Evolutionary conservation across 1,284 basidiomycete genomes (phyloP), one percentile per base, ranked within the genome.

Genomic region (Trametes pubescens): DNA sequence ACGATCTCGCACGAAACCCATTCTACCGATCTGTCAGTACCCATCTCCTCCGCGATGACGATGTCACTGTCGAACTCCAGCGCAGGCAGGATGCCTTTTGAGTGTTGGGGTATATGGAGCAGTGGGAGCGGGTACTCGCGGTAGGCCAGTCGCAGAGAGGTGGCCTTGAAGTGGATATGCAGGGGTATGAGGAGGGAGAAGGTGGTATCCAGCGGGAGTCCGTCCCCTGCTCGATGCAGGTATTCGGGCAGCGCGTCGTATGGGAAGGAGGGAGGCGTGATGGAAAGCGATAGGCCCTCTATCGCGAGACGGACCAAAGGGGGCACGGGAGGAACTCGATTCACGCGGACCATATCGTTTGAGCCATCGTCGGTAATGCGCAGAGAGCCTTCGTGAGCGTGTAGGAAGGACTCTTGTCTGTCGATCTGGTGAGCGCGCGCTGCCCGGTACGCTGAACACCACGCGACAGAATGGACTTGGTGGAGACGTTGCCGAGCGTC

Each of bases 31-130:
- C 86, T 79, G 0, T 84, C 79, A 2, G 85, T 85, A 1, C 93
- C 91, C 76, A 95, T 86, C 78, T 99, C 95, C 78, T 99, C 97
- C 1, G 90, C 95, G 53, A 98, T 84, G 64, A 97, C 92, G 43
- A 99, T 78, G 69, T 96, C 91, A 13, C 90, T 89, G 65, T 91
- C 86, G 72, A 96, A 90, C 37, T 85, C 81, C 77, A 90, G 86
- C 1, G 87, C 84, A 14, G 83, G 75, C 37, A 75, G 72, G 8
- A 74, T 75, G 32, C 75, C 71, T 32, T 79, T 76, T 18, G 75
- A 65, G 61, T 81, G 78, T 14, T 81, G 71, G 43, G 89, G 86
- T 52, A 93, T 83, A 70, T 86, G 81, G 21, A 91, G 74, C 59
- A 93, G 72, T 8, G 91, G 91, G 51, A 93, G 74, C 9, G 92